Percentiles rank a stretch among this genome's conserved stretches.
phyloP scores from a whole-genome alignment of 2,329 filamentous ascomycete genomes.

The Penicillium sp. region DNA sequence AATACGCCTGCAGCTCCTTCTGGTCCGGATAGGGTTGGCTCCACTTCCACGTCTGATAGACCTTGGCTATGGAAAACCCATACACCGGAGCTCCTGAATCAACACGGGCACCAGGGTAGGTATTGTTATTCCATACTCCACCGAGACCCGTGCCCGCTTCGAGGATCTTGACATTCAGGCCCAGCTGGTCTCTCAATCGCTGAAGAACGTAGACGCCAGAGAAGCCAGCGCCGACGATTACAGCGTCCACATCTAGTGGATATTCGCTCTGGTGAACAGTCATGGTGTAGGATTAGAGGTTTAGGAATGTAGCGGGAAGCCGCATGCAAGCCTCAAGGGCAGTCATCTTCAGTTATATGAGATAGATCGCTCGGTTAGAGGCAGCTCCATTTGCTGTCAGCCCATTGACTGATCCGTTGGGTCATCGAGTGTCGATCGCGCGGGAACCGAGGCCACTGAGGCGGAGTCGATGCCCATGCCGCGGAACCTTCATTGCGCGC shows the following conservation, averaged over 20 bases:
- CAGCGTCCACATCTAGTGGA: constrained; percentile 6
- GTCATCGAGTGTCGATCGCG: no score
- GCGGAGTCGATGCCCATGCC: no score
- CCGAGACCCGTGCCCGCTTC: constrained; percentile 12
- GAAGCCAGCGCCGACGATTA: constrained; percentile 16
- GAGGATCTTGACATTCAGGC: constrained; percentile 13
- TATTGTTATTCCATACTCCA: constrained; percentile 15
- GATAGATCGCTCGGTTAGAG: no score
- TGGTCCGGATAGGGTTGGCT: constrained; percentile 25
- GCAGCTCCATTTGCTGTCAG: no score
- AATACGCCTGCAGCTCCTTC: constrained; percentile 47
- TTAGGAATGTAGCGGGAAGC: not conserved
- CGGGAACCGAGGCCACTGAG: no score
- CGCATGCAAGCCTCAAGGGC: not conserved
- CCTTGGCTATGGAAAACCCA: constrained; percentile 39
- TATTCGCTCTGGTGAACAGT: not conserved
- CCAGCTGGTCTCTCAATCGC: constrained; percentile 7
- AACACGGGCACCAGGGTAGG: constrained; percentile 15
- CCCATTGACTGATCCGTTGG: no score
- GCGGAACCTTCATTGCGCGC: no score
- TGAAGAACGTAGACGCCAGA: constrained; percentile 16
- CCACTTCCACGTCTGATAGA: constrained; percentile 48
- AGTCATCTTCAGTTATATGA: not conserved
- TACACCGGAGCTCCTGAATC: constrained; percentile 9
- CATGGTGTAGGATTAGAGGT: not conserved